A percentile compares a stretch with the other conserved stretches of the same genome.
Conservation (phyloP, 441 rosid genomes). For the Corymbia citriodora region DNA sequence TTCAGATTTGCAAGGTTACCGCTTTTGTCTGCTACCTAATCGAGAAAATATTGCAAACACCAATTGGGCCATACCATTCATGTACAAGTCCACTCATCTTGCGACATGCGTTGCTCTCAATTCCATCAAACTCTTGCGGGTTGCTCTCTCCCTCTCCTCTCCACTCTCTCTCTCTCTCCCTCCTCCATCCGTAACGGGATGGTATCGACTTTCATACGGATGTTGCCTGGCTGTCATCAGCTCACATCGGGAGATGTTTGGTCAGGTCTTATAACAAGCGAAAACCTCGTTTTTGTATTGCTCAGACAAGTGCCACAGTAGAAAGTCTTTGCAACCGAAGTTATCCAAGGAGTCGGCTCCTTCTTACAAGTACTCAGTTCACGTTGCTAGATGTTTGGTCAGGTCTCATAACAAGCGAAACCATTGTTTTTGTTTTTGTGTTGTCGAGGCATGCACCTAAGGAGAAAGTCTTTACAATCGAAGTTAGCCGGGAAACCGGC, state of each 20-base stretch:
- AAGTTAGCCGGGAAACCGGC: background rate
- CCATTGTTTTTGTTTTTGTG: background rate
- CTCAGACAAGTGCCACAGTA: background rate
- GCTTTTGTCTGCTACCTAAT: background rate
- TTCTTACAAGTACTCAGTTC: background rate
- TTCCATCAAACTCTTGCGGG: background rate
- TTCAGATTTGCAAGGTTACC: background rate
- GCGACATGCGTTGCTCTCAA: background rate
- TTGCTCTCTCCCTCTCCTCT: background rate
- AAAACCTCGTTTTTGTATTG: background rate
- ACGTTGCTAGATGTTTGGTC: background rate
- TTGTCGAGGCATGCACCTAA: background rate
- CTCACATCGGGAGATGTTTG: background rate
- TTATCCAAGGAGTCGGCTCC: fast-evolving
- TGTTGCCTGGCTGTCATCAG: fast-evolving
- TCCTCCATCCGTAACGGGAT: background rate
- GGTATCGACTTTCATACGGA: fast-evolving
- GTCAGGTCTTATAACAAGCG: background rate
- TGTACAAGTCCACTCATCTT: background rate
- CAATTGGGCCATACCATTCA: background rate
- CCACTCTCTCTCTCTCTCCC: background rate
- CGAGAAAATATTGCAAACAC: background rate
- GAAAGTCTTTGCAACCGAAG: background rate
- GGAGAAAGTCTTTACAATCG: background rate
- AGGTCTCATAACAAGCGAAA: background rate